These are phyloP conservation scores for Xylaria arbuscula DNA, from an alignment of 2,329 filamentous ascomycete species.

Conservation along the genomic window DNA sequence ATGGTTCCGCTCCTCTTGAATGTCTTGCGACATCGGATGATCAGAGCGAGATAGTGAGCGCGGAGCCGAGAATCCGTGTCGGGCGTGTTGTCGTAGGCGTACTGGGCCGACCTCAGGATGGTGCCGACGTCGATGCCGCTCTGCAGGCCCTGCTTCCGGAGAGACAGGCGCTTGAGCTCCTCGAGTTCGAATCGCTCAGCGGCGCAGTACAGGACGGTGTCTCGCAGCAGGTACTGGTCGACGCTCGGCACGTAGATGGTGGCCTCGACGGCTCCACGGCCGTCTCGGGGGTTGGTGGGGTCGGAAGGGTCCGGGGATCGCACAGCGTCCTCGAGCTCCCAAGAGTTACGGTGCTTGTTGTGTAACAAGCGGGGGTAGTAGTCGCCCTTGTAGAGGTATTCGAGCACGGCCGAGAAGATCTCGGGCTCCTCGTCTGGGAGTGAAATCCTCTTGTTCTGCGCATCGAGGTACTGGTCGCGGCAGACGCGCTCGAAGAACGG, in stretches of 20 bases:
- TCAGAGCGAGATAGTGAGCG: constrained; percentile 96
- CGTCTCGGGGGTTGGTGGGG: constrained; percentile 50
- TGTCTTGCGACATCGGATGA: constrained; percentile 96
- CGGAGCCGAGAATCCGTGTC: constrained; percentile 92
- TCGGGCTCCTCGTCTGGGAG: constrained; percentile 84
- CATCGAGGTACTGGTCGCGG: constrained; percentile 77
- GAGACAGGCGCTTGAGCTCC: constrained; percentile 88
- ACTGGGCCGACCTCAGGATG: constrained; percentile 91
- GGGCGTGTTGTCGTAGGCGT: constrained; percentile 94
- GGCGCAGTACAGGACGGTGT: constrained; percentile 94
- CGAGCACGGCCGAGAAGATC: constrained; percentile 91
- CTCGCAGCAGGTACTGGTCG: constrained; percentile 82
- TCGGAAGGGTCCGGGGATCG: constrained; percentile 51
- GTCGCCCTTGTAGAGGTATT: constrained; percentile 97
- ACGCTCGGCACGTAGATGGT: constrained; percentile 81
- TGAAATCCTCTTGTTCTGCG: constrained; percentile 81
- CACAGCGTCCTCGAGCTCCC: constrained; percentile 83
- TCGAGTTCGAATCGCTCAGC: constrained; percentile 91
- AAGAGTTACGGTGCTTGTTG: constrained; percentile 86
- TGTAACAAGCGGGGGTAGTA: constrained; percentile 91
- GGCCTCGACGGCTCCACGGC: constrained; percentile 68
- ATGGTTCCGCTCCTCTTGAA: constrained; percentile 99
- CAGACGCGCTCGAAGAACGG: constrained; percentile 83
- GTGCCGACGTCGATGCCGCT: constrained; percentile 91
- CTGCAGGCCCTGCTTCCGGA: constrained; percentile 95